These are phyloP conservation scores for Moricandia moricandioides DNA, from an alignment of 345 rosid genomes.

Conservation along the genomic window DNA sequence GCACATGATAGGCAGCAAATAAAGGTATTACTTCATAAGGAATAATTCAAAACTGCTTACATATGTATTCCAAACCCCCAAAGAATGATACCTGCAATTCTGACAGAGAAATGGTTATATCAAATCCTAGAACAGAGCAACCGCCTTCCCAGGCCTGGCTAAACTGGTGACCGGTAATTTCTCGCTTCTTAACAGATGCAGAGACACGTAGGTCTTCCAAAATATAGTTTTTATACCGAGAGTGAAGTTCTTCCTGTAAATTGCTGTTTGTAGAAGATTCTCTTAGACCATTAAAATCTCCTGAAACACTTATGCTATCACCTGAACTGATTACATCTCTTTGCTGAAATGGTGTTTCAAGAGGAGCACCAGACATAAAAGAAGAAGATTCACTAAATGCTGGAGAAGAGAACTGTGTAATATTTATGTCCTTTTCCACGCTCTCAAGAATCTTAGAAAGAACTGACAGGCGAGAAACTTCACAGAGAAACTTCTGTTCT, in stretches of 20 bases:
- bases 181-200: conserved; percentile 50
- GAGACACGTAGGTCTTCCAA: conserved; percentile 57
- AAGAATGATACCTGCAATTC: conserved; percentile 59
- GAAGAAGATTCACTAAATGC: conserved; percentile 44
- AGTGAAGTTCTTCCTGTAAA: conserved; percentile 33
- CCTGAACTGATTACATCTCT: conserved; percentile 38
- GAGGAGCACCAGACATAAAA: conserved; percentile 40
- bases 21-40: conserved; percentile 7
- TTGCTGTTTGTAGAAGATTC: conserved; percentile 25
- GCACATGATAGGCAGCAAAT: conserved; percentile 31
- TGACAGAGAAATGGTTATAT: conserved; percentile 62
- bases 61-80: conserved; percentile 2
- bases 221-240: conserved; percentile 52
- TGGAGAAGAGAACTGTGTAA: conserved; percentile 55
- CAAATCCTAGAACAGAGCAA: conserved; percentile 70
- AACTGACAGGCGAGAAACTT: conserved; percentile 60
- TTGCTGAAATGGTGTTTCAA: conserved; percentile 33
- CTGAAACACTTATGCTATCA: conserved; percentile 44
- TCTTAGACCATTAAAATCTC: conserved; percentile 32
- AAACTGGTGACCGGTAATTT: conserved; percentile 35
- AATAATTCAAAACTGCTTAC: neutral
- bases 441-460: conserved; percentile 57
- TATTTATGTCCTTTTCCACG: conserved; percentile 45
- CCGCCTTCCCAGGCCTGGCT: conserved; percentile 62
- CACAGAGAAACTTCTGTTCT: conserved; percentile 51